Conservation (phyloP, 2,329 filamentous ascomycete genomes). For the Massarina eburnea region DNA sequence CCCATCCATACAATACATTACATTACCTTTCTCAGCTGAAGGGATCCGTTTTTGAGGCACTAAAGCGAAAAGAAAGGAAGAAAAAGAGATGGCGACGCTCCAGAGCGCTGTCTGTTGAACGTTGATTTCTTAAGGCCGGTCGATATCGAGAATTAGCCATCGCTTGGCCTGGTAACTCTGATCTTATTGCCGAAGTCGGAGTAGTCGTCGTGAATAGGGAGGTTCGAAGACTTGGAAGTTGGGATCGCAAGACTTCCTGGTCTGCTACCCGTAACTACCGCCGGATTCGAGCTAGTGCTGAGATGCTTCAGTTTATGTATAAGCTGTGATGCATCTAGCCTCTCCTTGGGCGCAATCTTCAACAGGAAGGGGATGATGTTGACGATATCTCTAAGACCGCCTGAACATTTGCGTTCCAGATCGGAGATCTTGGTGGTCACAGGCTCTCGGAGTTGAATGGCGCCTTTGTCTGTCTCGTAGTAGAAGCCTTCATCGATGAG, state of each 20-base stretch:
- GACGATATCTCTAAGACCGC: conserved; percentile 1
- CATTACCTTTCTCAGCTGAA: too few relatives aligned
- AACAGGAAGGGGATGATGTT: conserved; percentile 7
- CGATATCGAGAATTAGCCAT: not conserved
- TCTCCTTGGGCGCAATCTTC: conserved; percentile 4
- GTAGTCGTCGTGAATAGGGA: not conserved
- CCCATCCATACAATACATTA: not conserved
- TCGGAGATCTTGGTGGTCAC: conserved; percentile 7
- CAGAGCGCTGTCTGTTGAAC: not conserved
- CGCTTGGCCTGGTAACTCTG: not conserved
- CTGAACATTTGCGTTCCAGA: not conserved
- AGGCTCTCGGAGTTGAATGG: conserved; percentile 2
- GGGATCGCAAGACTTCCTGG: not conserved
- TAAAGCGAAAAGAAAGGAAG: not conserved
- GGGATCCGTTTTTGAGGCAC: too few relatives aligned
- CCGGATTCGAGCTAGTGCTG: not conserved
- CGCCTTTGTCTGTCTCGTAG: not conserved
- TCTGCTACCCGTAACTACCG: not conserved
- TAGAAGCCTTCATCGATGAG: conserved; percentile 9
- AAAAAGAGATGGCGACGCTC: too few relatives aligned
- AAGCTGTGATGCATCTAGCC: conserved; percentile 2
- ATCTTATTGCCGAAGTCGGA: not conserved
- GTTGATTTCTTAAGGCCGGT: not conserved
- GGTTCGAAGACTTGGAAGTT: not conserved
- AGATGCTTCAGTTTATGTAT: conserved; percentile 3